phyloP scores from a whole-genome alignment of 2,329 filamentous ascomycete species.

The Periconia digitata region DNA sequence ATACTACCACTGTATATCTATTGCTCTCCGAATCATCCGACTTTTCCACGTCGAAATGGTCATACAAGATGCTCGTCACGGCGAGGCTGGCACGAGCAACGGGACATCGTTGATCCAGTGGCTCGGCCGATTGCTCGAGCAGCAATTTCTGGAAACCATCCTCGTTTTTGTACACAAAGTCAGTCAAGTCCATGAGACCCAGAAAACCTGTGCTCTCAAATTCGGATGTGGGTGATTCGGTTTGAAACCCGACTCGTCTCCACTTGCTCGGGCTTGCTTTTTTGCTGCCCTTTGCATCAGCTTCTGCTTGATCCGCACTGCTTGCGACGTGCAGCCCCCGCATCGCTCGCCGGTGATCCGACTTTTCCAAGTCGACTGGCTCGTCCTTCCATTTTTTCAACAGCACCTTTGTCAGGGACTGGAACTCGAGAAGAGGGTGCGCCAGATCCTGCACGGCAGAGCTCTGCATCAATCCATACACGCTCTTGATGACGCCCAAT shows the following conservation, averaged over 20 bases:
- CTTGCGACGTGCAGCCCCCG: conserved; percentile 85
- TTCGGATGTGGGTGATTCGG: conserved; percentile 82
- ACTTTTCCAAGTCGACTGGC: conserved; percentile 77
- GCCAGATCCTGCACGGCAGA: conserved; percentile 88
- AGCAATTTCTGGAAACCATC: conserved; percentile 90
- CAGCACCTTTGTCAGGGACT: conserved; percentile 84
- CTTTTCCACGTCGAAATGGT: conserved; percentile 93
- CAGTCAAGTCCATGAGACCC: conserved; percentile 95
- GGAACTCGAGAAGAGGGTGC: conserved; percentile 88
- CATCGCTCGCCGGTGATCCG: conserved; percentile 84
- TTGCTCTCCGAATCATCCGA: conserved; percentile 77
- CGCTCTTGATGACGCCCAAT: conserved; percentile 86
- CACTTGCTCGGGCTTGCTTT: conserved; percentile 89
- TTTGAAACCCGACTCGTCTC: conserved; percentile 87
- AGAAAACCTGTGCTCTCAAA: conserved; percentile 86
- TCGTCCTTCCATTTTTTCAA: conserved; percentile 87
- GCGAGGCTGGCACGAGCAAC: conserved; percentile 84
- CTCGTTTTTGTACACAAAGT: conserved; percentile 89
- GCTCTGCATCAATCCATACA: conserved; percentile 90
- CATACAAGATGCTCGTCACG: conserved; percentile 84
- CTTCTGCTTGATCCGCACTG: conserved; percentile 61
- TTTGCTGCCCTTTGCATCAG: conserved; percentile 56
- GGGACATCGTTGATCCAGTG: conserved; percentile 74
- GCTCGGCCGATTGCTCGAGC: conserved; percentile 80
- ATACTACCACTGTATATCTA: conserved; percentile 73